A percentile compares a stretch with the other conserved stretches of the same genome.
phyloP scores from a whole-genome alignment of 2,329 filamentous ascomycete species.

The Reticulascus tulasneorum region DNA sequence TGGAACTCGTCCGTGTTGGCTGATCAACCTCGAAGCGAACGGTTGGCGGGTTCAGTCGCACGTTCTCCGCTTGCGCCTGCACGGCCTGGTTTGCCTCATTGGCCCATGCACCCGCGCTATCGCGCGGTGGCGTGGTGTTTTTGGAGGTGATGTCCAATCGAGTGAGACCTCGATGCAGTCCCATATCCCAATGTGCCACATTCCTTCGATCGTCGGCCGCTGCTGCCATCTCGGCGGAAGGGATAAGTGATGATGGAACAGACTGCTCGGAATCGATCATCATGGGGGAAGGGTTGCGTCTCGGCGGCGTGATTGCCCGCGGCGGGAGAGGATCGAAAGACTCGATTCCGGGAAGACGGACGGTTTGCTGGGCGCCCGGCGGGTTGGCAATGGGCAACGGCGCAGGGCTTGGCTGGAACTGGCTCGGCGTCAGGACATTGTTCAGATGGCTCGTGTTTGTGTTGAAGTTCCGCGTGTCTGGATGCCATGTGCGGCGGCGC shows the following conservation, averaged over 20 bases:
- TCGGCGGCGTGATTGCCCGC: constrained; percentile 57
- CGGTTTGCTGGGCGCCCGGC: constrained; percentile 50
- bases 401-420: constrained; percentile 50
- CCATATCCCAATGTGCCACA: constrained; percentile 60
- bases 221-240: constrained; percentile 24
- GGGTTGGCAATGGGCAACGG: constrained; percentile 44
- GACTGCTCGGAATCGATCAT: constrained; percentile 57
- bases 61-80: constrained; percentile 50
- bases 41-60: constrained; percentile 39
- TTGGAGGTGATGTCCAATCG: constrained; percentile 58
- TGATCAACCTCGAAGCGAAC: constrained; percentile 54
- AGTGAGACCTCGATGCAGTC: constrained; percentile 62
- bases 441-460: constrained; percentile 66
- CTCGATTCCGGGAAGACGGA: constrained; percentile 83
- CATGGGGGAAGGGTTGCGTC: constrained; percentile 71
- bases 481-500: constrained; percentile 87
- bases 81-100: constrained; percentile 53
- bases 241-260: constrained; percentile 30
- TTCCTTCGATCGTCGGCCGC: constrained; percentile 44
- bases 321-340: constrained; percentile 78
- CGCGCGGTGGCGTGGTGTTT: constrained; percentile 44
- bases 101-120: constrained; percentile 53
- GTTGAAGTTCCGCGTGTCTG: constrained; percentile 64
- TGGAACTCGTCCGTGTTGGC: constrained; percentile 18
- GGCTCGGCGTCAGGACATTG: constrained; percentile 68